Base-by-base conservation (phyloP, 768 basidiomycete genomes). In the Termitomyces sp. region DNA sequence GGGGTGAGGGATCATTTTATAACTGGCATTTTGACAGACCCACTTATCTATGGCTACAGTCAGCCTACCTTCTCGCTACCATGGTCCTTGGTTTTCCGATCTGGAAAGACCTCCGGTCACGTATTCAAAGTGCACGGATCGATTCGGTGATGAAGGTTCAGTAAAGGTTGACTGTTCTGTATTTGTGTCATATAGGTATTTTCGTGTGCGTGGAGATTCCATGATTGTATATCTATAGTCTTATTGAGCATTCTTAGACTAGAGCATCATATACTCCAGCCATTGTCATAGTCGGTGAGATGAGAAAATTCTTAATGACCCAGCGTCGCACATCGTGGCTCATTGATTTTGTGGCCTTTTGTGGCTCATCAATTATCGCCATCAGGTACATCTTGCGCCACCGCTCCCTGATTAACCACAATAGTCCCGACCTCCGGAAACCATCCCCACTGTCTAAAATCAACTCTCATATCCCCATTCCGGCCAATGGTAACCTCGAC, bases 61-160 rank as follows among this genome's bases (percentile, higher is more conserved):
- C 72, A 3, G 69, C 76, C 24, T 91, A 90, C 70, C 68, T 85
- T n/a, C 28, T 76, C 1, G 66, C 78, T 0, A 84, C 86, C 1
- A n/a, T 86, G 1, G 1, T 81, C 0, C 74, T 80, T 36, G 91
- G 91, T 0, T 78, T 77, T 55, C 85, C 87, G 0, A 76, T 84
- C 12, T 84, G 83, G 78, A 32, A 59, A 11, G 80, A 84, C 63
- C 71, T 92, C 63, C 76, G 83, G 57, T 79, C 73, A 65, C 80
- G 83, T 28, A 82, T 92, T 11, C 88, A 92, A 63, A 73, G 76
- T 36, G 85, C 86, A 16, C 81, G 90, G 2, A 93, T 93, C 46
- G 84, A 90, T 59, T 91, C 90, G 33, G 88, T 93, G 4, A 87
- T 90, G 87, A 93, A 92, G 71, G 81, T 82, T 11, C 75, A 90